Evolutionary conservation across 176 grass and related monocot species (phyloP), one percentile per base, ranked within the genome.

Genomic region (Cenchrus americanus): DNA sequence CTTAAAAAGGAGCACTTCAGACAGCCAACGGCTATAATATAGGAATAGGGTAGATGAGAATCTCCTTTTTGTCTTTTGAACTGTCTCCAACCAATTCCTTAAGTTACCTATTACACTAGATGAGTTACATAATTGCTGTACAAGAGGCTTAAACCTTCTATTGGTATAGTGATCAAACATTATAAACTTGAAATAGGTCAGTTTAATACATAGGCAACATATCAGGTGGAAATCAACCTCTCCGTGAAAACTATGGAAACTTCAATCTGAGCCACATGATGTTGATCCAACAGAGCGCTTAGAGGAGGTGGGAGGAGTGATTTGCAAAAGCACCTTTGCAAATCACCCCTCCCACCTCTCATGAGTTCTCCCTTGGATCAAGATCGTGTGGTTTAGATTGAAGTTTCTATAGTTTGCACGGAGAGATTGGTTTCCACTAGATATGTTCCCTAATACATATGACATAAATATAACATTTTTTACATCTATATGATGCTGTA

Each of bases 21-120:
- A 86, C 23, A 7, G 58, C 60, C 61, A 79, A 71, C 30, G 67
- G 73, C 30, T 32, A 61, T 4, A 77, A 68, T 12, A 40, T 19
- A 5, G 18, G 17, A 73, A 48, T 63, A 51, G 1, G 18, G 43
- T 9, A 22, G 55, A 75, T 70, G 80, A 57, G 87, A 91, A 93
- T 94, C 84, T 86, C n/a, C 86, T 88, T 58, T 58, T 58, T 58
- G 55, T n/a, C 55, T 58, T 97, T 89, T 93, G 84, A 88, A 80
- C 78, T 88, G 83, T 37, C 51, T 74, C 82, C 91, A 67, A 72
- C 59, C 76, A 88, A 86, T 86, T 52, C 58, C 54, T 83, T 70
- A 80, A 75, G 59, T 67, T 66, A 79, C 59, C 63, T 22, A 23
- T 43, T 57, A 61, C 64, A 84, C 69, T 46, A 10, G 3, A 34